These are phyloP conservation scores for Coemansia sp. DNA, from an alignment of 192 early-diverging fungal species.

Conservation along the genomic window DNA sequence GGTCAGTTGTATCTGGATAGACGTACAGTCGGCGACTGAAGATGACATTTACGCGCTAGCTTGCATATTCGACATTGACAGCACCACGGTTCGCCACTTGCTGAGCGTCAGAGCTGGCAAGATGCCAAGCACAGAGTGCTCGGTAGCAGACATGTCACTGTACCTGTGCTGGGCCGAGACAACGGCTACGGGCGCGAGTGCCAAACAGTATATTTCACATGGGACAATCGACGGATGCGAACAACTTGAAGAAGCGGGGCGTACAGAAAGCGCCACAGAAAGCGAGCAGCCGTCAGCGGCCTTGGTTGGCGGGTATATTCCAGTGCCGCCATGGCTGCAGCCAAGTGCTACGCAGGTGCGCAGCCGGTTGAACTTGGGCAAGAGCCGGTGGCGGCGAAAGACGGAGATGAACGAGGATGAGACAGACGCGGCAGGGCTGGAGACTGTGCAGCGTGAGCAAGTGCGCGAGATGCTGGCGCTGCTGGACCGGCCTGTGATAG, in stretches of 20 bases:
- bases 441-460: constrained; percentile 22
- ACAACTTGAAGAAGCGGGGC: neutral
- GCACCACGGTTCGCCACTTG: constrained; percentile 7
- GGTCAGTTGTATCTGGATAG: constrained; percentile 34
- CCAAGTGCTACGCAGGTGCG: constrained; percentile 51
- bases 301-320: constrained; percentile 29
- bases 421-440: constrained; percentile 9
- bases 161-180: constrained; percentile 53
- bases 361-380: constrained; percentile 24
- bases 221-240: constrained; percentile 14
- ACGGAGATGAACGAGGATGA: neutral
- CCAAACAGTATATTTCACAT: constrained; percentile 26
- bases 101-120: neutral
- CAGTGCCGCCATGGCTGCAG: constrained; percentile 52
- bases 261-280: neutral
- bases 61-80: constrained; percentile 38
- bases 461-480: constrained; percentile 30
- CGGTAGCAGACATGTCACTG: constrained; percentile 17
- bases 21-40: constrained; percentile 24
- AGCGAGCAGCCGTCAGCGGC: constrained; percentile 4
- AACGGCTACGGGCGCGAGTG: constrained; percentile 8
- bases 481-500: constrained; percentile 26
- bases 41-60: constrained; percentile 38
- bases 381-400: neutral
- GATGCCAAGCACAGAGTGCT: constrained; percentile 22